These are phyloP conservation scores for Ephemerocybe angulata DNA, from an alignment of 768 basidiomycete species.

Conservation along the genomic window DNA sequence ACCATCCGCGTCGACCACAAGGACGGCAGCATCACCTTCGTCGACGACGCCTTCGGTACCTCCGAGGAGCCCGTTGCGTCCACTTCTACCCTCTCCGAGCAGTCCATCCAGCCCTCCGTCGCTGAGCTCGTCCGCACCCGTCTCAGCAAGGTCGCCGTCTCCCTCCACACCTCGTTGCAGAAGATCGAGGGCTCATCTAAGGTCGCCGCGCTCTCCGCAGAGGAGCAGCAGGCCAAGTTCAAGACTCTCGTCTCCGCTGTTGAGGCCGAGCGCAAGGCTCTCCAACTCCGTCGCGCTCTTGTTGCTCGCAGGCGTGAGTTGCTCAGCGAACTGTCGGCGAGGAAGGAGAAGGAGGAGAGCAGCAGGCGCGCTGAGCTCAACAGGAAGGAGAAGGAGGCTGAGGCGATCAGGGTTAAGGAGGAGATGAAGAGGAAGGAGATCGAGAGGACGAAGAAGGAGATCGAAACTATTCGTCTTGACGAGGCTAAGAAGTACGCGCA, in stretches of 20 bases:
- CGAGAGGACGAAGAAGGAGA: slow-evolving; percentile 65
- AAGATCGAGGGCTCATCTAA: slow-evolving; percentile 43
- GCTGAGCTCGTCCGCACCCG: slow-evolving; percentile 74
- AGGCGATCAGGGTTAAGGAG: slow-evolving; percentile 56
- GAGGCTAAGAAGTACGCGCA: slow-evolving; percentile 89
- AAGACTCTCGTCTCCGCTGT: slow-evolving; percentile 58
- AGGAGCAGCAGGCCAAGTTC: slow-evolving; percentile 59
- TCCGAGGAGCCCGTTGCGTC: slow-evolving; percentile 35
- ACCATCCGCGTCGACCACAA: slow-evolving; percentile 86
- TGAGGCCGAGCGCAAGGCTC: slow-evolving; percentile 72
- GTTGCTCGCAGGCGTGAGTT: slow-evolving; percentile 84
- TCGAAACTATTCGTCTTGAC: slow-evolving; percentile 72
- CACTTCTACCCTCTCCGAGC: slow-evolving; percentile 23
- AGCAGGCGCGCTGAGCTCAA: slow-evolving; percentile 68
- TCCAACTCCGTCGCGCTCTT: slow-evolving; percentile 72
- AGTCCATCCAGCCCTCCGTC: slow-evolving; percentile 64
- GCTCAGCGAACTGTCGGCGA: slow-evolving; percentile 74
- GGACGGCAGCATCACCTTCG: slow-evolving; percentile 77
- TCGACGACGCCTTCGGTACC: slow-evolving; percentile 67
- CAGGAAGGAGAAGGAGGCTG: slow-evolving; percentile 67
- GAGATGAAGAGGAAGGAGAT: slow-evolving; percentile 61
- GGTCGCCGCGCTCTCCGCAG: slow-evolving; percentile 28
- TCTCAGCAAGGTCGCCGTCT: slow-evolving; percentile 69
- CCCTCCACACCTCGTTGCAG: slow-evolving; percentile 68
- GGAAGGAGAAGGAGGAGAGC: slow-evolving; percentile 88